Conservation (phyloP, 2,329 filamentous ascomycete genomes). For the Exophiala mesophila region DNA sequence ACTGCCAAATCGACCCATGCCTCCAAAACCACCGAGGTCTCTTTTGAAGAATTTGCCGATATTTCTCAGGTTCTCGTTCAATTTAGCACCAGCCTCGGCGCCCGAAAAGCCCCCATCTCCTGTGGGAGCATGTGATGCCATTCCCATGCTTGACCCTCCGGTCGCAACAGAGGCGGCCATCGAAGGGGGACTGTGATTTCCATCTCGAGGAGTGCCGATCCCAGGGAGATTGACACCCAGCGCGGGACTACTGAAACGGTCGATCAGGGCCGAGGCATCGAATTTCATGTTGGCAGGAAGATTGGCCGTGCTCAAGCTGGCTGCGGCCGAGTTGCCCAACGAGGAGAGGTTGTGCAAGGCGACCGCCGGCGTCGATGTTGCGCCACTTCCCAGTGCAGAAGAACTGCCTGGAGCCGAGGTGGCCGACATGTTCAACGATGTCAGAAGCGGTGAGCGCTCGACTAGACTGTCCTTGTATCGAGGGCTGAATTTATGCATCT, state of each 20-base stretch:
- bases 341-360: conserved; percentile 45
- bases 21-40: conserved; percentile 73
- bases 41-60: conserved; percentile 94
- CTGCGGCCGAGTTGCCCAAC: conserved; percentile 38
- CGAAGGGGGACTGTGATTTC: conserved; percentile 26
- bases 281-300: conserved; percentile 55
- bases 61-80: conserved; percentile 92
- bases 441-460: conserved; percentile 64
- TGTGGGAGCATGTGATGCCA: conserved; percentile 23
- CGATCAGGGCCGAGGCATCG: conserved; percentile 75
- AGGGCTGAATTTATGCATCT: conserved; percentile 67
- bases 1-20: conserved; percentile 53
- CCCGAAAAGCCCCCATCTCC: conserved; percentile 30
- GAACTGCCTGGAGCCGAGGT: conserved; percentile 25
- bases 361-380: conserved; percentile 33
- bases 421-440: conserved; percentile 53
- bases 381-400: conserved; percentile 29
- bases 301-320: conserved; percentile 41
- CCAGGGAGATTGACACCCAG: conserved; percentile 46
- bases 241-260: conserved; percentile 64
- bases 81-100: conserved; percentile 57
- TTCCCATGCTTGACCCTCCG: conserved; percentile 14
- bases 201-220: conserved; percentile 45
- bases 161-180: conserved; percentile 23
- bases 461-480: conserved; percentile 63